Percentiles rank a stretch among this genome's conserved stretches.
These are phyloP conservation scores for Aspergillus proliferans DNA, from an alignment of 2,329 filamentous ascomycete species.

Conservation along the genomic window DNA sequence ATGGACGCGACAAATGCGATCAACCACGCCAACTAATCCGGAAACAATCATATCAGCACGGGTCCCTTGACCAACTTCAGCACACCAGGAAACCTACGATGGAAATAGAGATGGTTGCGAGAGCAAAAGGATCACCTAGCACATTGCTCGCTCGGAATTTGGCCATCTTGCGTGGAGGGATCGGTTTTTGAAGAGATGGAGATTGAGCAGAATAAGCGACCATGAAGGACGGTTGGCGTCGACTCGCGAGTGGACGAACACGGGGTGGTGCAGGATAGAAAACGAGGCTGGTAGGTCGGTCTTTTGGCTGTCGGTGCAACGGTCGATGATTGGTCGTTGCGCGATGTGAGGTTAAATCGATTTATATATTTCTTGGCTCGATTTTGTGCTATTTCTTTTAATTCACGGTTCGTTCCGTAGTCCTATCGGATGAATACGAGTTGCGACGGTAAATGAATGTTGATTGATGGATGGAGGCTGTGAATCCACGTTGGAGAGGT, in stretches of 20 bases:
- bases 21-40: slow-evolving; percentile 77
- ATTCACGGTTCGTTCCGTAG: not conserved
- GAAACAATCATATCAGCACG: slow-evolving; percentile 2
- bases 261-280: too few relatives aligned
- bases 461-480: not conserved
- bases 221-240: slow-evolving; percentile 14
- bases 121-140: slow-evolving; percentile 89
- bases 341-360: not conserved
- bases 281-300: not conserved
- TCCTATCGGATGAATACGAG: not conserved
- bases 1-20: slow-evolving; percentile 86
- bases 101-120: slow-evolving; percentile 88
- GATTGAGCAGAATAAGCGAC: slow-evolving; percentile 16
- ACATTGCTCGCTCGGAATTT: slow-evolving; percentile 78
- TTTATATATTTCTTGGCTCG: not conserved
- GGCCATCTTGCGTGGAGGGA: slow-evolving; percentile 32
- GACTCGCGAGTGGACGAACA: too few relatives aligned
- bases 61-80: slow-evolving; percentile 1
- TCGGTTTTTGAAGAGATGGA: slow-evolving; percentile 16
- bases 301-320: not conserved
- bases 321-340: not conserved
- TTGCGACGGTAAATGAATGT: not conserved
- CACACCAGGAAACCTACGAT: slow-evolving; percentile 56
- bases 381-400: not conserved
- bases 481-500: not conserved